Evolutionary conservation across 495 filamentous ascomycete species (phyloP), one percentile per base, ranked within the genome.

Genomic region (Rostrohypoxylon terebratum): DNA sequence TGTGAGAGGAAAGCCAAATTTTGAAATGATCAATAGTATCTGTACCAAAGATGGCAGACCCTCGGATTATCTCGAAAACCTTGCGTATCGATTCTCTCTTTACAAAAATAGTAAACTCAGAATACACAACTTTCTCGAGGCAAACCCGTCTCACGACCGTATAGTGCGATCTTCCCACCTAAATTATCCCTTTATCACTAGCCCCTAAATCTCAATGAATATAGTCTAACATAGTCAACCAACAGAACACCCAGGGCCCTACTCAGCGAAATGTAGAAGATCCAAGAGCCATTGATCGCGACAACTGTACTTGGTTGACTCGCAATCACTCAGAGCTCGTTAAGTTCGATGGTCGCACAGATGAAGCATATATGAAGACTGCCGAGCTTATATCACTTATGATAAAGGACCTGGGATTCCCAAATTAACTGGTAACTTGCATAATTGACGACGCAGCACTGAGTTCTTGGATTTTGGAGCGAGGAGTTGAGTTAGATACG

Each of bases 301-400:
- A 58, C 13, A 58, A 58, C 16, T 5, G 3, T 9, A 20, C 9
- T 21, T 58, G 54, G 54, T 3, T 58, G 7, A 33, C 33, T 11
- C 33, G 54, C 14, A 58, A 58, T 23, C 54, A 58, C 33, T 58
- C 54, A 1, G 54, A 58, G 31, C 54, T 58, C 23, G 54, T 58
- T 3, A 23, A 58, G 5, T 18, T 58, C n/a, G 40, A 33, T 4
- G 40, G 54, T 16, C 54, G 54, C 4, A 58, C 9, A 18, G 54
- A 58, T n/a, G 10, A 13, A 4, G 14, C 18, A 13, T 58, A 58
- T 11, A 21, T 11, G 7, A 58, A 9, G 2, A 58, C 54, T 6
- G 21, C 6, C 18, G n/a, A 13, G 33, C 33, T 23, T 16, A 9
- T 58, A n/a, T 58, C 54, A 4, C 23, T 20, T 23, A 58, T 58